Evolutionary conservation across 495 filamentous ascomycete genomes (phyloP), one percentile per base, ranked within the genome.

Genomic region (Podospora tetraspora): DNA sequence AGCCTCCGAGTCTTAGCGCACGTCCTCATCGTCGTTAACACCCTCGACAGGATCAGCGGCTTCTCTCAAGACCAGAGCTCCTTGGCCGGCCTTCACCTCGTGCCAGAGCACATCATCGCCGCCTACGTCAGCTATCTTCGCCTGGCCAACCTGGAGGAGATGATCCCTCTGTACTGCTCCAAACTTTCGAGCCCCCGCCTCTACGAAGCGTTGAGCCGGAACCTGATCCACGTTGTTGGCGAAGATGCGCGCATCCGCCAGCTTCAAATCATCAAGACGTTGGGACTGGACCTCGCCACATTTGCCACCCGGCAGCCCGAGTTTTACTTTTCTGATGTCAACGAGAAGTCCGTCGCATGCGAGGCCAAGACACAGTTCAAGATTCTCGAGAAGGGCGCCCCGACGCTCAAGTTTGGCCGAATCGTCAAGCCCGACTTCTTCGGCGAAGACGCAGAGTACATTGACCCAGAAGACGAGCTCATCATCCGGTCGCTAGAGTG

Each of bases 151-250:
- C 84, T 95, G 60, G 85, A 89, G 58, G 87, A 92, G 61, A 77
- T 94, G 57, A 88, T 96, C 63, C 94, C 94, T 4, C 81, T 94
- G 3, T 99, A 99, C 78, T 93, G 90, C 52, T 90, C 92, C 27
- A 88, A 90, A 71, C 82, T 99, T 3, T 84, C 85, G 8, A 78
- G 76, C 23, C 68, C 76, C 1, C 78, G 84, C 62, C 70, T 75
- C 59, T 82, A 86, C 68, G 76, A 82, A 59, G 82, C 81, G 19
- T 72, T 91, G 8, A 87, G 83, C 67, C 79, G 85, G 27, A 84
- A 88, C 34, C 79, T 91, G 27, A 84, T 85, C 37, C 81, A 84
- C 61, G 78, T 90, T 61, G 80, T 77, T 19, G 78, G 80, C 59
- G 61, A 73, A 10, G 75, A 80, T 6, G 76, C 80, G 19, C 78